Evolutionary conservation across 331 rosid species (phyloP).

Genomic region (Malus hybrid): DNA sequence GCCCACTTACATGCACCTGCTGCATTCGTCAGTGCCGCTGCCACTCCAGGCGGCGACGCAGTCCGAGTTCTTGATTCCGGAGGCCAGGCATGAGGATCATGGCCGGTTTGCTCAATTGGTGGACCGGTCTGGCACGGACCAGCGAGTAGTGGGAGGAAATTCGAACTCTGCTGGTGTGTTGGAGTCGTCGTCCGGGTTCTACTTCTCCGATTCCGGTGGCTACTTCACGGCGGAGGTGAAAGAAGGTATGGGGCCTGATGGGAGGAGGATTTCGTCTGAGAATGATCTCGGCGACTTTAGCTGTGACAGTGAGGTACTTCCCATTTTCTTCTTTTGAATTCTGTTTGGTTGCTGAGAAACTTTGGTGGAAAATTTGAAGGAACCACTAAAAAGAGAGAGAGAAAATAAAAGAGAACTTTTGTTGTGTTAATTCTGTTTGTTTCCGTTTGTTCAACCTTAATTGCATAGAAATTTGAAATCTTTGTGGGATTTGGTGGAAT

Average conservation of each 20-base stretch:
- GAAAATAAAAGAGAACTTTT: too few relatives aligned
- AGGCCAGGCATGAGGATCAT: slow-evolving; percentile 7
- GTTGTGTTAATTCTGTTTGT: too few relatives aligned
- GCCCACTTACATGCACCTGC: slow-evolving; percentile 14
- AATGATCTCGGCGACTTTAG: slow-evolving; percentile 38
- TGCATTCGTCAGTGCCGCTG: slow-evolving; percentile 15
- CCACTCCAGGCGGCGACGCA: slow-evolving; percentile 8
- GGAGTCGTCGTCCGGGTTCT: slow-evolving; percentile 4
- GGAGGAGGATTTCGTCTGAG: slow-evolving; percentile 30
- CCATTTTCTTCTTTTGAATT: neutral
- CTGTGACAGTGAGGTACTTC: slow-evolving; percentile 46
- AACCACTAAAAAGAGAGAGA: too few relatives aligned
- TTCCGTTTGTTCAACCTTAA: too few relatives aligned
- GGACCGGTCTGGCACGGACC: slow-evolving; percentile 15
- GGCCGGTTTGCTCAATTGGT: slow-evolving; percentile 14
- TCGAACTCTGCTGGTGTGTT: slow-evolving; percentile 2
- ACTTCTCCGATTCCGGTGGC: slow-evolving; percentile 25
- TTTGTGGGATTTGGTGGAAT: too few relatives aligned
- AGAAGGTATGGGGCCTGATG: slow-evolving; percentile 33
- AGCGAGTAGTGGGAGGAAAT: slow-evolving; percentile 9
- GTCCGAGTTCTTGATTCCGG: neutral
- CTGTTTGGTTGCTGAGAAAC: neutral
- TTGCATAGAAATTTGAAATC: too few relatives aligned
- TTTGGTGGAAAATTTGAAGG: too few relatives aligned
- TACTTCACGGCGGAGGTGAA: slow-evolving; percentile 11